Base-by-base conservation (phyloP, 1,284 basidiomycete genomes). In the Pseudomicrostroma phylloplanum region DNA sequence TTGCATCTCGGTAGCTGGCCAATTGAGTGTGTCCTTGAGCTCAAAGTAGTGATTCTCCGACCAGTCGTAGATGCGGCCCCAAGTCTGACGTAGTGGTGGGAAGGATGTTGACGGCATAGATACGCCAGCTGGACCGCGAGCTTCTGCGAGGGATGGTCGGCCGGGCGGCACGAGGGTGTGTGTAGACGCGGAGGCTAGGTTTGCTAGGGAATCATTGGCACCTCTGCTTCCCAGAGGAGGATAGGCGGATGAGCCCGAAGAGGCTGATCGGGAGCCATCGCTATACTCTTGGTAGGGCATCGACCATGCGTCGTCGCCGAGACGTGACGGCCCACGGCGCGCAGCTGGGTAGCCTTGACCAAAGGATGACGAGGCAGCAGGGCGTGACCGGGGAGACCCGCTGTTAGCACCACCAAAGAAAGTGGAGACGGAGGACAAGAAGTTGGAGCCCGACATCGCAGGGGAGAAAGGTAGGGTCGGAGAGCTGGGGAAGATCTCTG, bases 21-120 rank as follows among this genome's bases (percentile, higher is more conserved):
- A 78, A 59, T 78, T 78, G 67, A 78, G 67, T 26, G 76, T 75
- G 58, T 78, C 76, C 4, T 65, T 63, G 55, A 78, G 67, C 57
- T 78, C 76, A 46, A 69, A 66, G 58, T 78, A 78, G 46, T 74
- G 59, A 15, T 66, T 64, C 46, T 69, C 65, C 51, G 66, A 73
- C 69, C 76, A 78, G 15, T 58, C 66, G 53, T 68, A 67, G 58
- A 78, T 68, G 46, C 73, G 71, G 15, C 66, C 65, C 75, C 75
- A 78, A 11, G 76, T 76, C 43, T 76, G 75, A n/a, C 67, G 67
- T 41, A 74, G 56, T n/a, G 73, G 70, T 12, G 73, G 73, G 61
- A 74, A 75, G 30, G 73, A 72, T 55, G 55, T 66, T 0, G 73
- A 69, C 26, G 73, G 72, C 4, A 72, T 62, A 8, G 67, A 63